Evolutionary conservation across 371 early-diverging fungal genomes (phyloP).

Genomic region (Modicella reniformis): DNA sequence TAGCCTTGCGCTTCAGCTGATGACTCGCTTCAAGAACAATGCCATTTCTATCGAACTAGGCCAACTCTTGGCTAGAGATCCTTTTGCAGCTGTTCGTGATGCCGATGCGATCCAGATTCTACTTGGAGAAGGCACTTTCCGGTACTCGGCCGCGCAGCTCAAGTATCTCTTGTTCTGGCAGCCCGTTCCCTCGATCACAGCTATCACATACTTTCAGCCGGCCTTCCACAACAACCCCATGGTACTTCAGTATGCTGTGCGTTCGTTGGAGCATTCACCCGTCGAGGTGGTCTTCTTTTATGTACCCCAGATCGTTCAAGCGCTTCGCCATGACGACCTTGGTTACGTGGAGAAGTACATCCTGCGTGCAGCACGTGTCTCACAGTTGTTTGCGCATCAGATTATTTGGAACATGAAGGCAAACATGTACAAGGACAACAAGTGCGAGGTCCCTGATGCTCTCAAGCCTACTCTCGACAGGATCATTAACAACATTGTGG

Average conservation of each 20-base stretch:
- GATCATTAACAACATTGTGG: slow-evolving; percentile 82
- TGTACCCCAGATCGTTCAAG: slow-evolving; percentile 98
- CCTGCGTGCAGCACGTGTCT: slow-evolving; percentile 87
- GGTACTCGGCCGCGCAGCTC: slow-evolving; percentile 39
- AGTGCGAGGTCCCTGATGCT: slow-evolving; percentile 73
- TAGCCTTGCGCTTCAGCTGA: slow-evolving; percentile 79
- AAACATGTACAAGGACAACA: slow-evolving; percentile 91
- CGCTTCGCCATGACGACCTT: slow-evolving; percentile 85
- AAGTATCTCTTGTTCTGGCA: slow-evolving; percentile 89
- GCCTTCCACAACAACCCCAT: slow-evolving; percentile 79
- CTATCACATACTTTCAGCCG: slow-evolving; percentile 82
- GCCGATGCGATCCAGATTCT: slow-evolving; percentile 81
- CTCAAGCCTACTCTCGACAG: slow-evolving; percentile 91
- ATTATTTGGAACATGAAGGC: slow-evolving; percentile 99
- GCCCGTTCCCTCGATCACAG: slow-evolving; percentile 90
- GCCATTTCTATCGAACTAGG: slow-evolving; percentile 77
- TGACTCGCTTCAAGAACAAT: slow-evolving; percentile 74
- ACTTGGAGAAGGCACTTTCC: slow-evolving; percentile 60
- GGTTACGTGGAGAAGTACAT: slow-evolving; percentile 96
- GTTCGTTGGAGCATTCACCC: slow-evolving; percentile 87
- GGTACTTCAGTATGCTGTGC: slow-evolving; percentile 93
- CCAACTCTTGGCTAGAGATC: slow-evolving; percentile 69
- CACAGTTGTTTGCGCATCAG: slow-evolving; percentile 97
- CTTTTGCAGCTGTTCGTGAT: slow-evolving; percentile 73
- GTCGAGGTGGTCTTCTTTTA: slow-evolving; percentile 96